These are phyloP conservation scores for Umbelopsis sp. DNA, from an alignment of 371 early-diverging fungal genomes.

Conservation along the genomic window DNA sequence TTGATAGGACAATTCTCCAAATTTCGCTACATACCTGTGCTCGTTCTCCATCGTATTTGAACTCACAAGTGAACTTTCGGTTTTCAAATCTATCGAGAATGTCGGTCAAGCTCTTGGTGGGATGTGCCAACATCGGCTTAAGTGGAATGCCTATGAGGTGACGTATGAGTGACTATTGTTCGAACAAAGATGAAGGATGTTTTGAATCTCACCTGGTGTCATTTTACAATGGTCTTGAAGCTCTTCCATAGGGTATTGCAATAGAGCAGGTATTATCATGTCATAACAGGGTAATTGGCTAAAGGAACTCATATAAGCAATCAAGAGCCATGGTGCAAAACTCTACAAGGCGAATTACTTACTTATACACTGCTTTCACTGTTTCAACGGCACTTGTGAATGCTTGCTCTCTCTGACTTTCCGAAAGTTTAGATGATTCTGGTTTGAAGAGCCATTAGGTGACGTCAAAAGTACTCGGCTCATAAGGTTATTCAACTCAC, in stretches of 20 bases:
- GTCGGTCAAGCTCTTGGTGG: slow-evolving; percentile 94
- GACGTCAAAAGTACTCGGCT: background rate
- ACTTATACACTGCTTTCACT: slow-evolving; percentile 93
- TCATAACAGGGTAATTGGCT: slow-evolving; percentile 93
- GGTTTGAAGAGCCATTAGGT: background rate
- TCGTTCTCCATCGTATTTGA: slow-evolving; percentile 99
- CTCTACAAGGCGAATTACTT: slow-evolving; percentile 11
- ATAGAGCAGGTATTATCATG: slow-evolving; percentile 82
- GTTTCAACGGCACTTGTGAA: slow-evolving; percentile 74
- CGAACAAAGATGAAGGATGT: background rate
- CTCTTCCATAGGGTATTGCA: slow-evolving; percentile 73
- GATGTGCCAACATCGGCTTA: slow-evolving; percentile 99
- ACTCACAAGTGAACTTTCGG: slow-evolving; percentile 96
- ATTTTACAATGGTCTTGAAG: slow-evolving; percentile 79
- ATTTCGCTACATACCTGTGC: slow-evolving; percentile 78
- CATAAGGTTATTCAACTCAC: slow-evolving; percentile 26
- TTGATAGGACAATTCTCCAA: no score
- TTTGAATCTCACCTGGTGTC: slow-evolving; percentile 72
- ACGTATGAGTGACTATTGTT: background rate
- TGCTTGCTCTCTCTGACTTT: slow-evolving; percentile 57
- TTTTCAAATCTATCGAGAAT: slow-evolving; percentile 95
- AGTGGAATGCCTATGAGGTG: slow-evolving; percentile 78
- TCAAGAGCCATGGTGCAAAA: background rate
- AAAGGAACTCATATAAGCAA: slow-evolving; percentile 2
- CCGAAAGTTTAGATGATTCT: slow-evolving; percentile 49